These are phyloP conservation scores for Delitschia confertaspora DNA, from an alignment of 495 filamentous ascomycete species.

Conservation along the genomic window DNA sequence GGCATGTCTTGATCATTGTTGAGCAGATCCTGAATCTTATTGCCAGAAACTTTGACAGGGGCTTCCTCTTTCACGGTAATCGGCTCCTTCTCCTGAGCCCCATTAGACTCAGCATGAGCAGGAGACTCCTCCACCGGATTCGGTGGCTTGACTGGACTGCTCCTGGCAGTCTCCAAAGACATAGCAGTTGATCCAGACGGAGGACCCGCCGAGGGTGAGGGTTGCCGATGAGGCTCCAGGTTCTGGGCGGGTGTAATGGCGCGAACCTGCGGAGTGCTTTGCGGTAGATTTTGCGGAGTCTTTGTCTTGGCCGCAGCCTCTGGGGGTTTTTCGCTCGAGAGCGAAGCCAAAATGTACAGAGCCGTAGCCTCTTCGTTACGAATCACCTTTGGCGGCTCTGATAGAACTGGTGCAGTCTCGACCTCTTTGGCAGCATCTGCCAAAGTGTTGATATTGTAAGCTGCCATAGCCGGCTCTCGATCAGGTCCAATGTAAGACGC, in stretches of 20 bases:
- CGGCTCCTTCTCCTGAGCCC: background rate
- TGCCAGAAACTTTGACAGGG: conserved; percentile 11
- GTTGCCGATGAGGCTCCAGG: background rate
- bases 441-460: conserved; percentile 10
- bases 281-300: background rate
- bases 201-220: conserved; percentile 6
- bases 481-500: conserved; percentile 20
- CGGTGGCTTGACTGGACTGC: conserved; percentile 4
- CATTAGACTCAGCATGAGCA: background rate
- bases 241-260: conserved; percentile 5
- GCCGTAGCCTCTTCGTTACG: conserved; percentile 16
- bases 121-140: background rate
- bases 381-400: conserved; percentile 1
- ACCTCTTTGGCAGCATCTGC: conserved; percentile 14
- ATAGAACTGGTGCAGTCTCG: conserved; percentile 5
- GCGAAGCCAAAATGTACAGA: conserved; percentile 17
- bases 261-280: no score
- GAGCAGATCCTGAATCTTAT: conserved; percentile 21
- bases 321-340: conserved; percentile 9
- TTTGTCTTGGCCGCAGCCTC: background rate
- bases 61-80: conserved; percentile 7
- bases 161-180: conserved; percentile 15
- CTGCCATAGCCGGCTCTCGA: conserved; percentile 11
- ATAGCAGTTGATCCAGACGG: conserved; percentile 11
- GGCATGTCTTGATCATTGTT: conserved; percentile 18